Evolutionary conservation across 1,284 basidiomycete genomes (phyloP), one percentile per base, ranked within the genome.

Genomic region (Ustilago curta): DNA sequence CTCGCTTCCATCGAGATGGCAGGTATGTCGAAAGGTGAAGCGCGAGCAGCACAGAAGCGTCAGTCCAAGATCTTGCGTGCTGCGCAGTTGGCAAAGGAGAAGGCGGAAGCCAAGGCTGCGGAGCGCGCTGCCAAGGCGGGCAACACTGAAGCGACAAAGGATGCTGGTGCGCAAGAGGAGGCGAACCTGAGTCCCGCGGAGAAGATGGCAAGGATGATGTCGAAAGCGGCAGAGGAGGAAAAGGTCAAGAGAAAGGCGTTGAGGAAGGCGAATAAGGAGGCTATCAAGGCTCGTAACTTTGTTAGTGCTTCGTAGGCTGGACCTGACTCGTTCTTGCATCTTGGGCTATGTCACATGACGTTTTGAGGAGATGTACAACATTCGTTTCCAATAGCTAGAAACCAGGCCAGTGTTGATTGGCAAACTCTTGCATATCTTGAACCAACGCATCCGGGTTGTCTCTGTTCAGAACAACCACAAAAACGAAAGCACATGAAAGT

Each of bases 241-340:
- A 56, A 63, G 44, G 65, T 49, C 29, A 67, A 58, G 23, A 76
- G 70, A 18, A 76, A 71, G 43, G 42, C 47, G 23, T 57, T 83
- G 8, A 72, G 81, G 37, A 81, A 68, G 63, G 63, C 60, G 6
- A 81, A 77, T 45, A 74, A 79, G 57, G 78, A 74, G 9, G 55
- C 67, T 7, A 83, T 83, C 64, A 83, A 83, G 70, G 76, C 80
- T 29, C 69, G 70, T 14, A 83, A 83, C 72, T 83, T 83, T 66
- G 70, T 83, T 54, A 73, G 70, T 32, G 70, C 80, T 52, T 71
- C 74, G 37, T 80, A 60, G 21, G 8, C 43, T 9, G 32, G 21
- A 9, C 2, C 7, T 23, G 3, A 23, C 42, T 12, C 42, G 9
- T 23, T 7, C 9, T 50, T 21, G 9, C n/a, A 35, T 16, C 25